Evolutionary conservation across 305 asterid genomes (phyloP).

Genomic region (Solanum chacoense): DNA sequence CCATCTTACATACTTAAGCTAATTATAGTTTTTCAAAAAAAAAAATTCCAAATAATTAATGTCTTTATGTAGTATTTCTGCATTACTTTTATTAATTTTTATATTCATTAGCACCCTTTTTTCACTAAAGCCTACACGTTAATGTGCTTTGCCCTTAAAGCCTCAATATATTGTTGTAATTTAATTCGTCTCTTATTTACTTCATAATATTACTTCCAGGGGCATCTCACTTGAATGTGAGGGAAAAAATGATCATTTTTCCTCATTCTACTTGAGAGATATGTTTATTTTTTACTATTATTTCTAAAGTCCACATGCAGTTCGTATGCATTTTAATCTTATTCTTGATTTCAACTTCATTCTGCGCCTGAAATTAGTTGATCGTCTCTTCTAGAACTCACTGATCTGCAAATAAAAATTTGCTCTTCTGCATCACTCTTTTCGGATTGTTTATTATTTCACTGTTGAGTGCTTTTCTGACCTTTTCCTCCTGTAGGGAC

Average conservation of each 20-base stretch:
- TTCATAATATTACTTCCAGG: background rate
- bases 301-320: background rate
- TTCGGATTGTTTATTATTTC: background rate
- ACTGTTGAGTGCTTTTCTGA: background rate
- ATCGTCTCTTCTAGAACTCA: background rate
- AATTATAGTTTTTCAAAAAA: too few relatives aligned
- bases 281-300: background rate
- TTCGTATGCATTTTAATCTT: background rate
- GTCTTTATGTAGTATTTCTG: background rate
- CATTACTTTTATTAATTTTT: background rate
- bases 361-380: background rate
- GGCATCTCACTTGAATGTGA: background rate
- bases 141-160: background rate
- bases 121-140: background rate
- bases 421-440: background rate
- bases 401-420: background rate
- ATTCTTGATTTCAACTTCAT: background rate
- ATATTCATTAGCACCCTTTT: background rate
- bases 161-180: background rate
- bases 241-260: background rate
- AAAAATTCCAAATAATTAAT: background rate
- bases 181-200: background rate
- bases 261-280: background rate
- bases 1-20: background rate
- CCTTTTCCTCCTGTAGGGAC: constrained; percentile 29